Evolutionary conservation across 345 rosid species (phyloP).

Genomic region (Acer yangbiense): DNA sequence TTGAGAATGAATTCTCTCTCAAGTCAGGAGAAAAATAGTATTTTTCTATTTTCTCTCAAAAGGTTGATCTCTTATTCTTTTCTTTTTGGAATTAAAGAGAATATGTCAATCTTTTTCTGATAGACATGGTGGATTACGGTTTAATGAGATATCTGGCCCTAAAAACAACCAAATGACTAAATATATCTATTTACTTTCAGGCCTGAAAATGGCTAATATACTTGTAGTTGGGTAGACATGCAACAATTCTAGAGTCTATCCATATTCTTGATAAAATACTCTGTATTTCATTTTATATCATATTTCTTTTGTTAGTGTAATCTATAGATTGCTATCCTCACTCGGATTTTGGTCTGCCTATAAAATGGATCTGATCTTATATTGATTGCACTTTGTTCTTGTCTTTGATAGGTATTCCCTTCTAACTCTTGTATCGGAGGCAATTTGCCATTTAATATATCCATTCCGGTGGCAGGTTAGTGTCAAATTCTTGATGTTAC

Average conservation of each 20-base stretch:
- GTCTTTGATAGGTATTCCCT: constrained; percentile 76
- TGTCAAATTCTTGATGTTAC: not conserved
- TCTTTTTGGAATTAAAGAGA: not conserved
- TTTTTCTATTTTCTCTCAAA: not conserved
- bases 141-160: not conserved
- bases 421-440: constrained; percentile 86
- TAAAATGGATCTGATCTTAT: constrained; percentile 9
- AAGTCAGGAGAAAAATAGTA: not conserved
- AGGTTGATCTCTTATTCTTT: not conserved
- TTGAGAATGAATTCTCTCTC: not conserved
- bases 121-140: not conserved
- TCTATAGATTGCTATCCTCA: not conserved
- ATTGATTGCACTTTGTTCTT: constrained; percentile 16
- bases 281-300: not conserved
- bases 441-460: constrained; percentile 95
- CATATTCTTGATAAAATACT: not conserved
- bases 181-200: not conserved
- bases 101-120: not conserved
- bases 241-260: not conserved
- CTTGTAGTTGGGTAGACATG: not conserved
- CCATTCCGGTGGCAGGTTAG: constrained; percentile 99
- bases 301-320: not conserved
- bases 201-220: not conserved
- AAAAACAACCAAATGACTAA: not conserved
- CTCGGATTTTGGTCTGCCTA: not conserved